A percentile compares a stretch with the other conserved stretches of the same genome.
Evolutionary conservation across 352 stramenopile genomes (phyloP).

Genomic region (Globisporangium okanoganense): DNA sequence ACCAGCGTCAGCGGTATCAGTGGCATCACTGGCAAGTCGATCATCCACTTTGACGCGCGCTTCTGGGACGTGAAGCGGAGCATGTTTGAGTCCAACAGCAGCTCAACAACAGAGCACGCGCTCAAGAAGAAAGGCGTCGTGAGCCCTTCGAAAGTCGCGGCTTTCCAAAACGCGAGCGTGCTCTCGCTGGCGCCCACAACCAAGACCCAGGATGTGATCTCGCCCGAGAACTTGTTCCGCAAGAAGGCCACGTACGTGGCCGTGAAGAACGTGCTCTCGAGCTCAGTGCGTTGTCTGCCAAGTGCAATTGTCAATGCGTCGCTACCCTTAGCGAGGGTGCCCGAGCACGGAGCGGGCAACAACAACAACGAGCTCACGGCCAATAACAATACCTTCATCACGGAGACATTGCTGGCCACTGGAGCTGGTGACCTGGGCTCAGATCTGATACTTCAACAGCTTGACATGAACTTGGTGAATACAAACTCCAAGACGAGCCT

Average conservation of each 20-base stretch:
- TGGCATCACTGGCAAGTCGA: slow-evolving; percentile 11
- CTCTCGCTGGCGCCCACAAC: slow-evolving; percentile 20
- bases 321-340: slow-evolving; percentile 29
- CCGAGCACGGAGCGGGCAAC: slow-evolving; percentile 1
- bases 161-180: slow-evolving; percentile 46
- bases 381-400: slow-evolving; percentile 19
- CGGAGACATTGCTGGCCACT: background rate
- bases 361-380: slow-evolving; percentile 4
- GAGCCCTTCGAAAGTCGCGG: slow-evolving; percentile 39
- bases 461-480: background rate
- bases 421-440: background rate
- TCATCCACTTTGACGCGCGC: slow-evolving; percentile 43
- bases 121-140: slow-evolving; percentile 38
- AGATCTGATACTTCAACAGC: background rate
- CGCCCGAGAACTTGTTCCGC: slow-evolving; percentile 52
- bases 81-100: slow-evolving; percentile 35
- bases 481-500: background rate
- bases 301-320: slow-evolving; percentile 26
- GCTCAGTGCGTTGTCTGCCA: slow-evolving; percentile 48
- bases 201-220: slow-evolving; percentile 55
- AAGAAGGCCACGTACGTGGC: slow-evolving; percentile 65
- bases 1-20: background rate
- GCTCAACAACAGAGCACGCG: slow-evolving; percentile 15
- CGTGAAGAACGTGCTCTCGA: slow-evolving; percentile 54
- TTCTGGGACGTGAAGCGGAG: slow-evolving; percentile 75